phyloP scores from a whole-genome alignment of 2,329 filamentous ascomycete species.

The Talaromyces sp. region DNA sequence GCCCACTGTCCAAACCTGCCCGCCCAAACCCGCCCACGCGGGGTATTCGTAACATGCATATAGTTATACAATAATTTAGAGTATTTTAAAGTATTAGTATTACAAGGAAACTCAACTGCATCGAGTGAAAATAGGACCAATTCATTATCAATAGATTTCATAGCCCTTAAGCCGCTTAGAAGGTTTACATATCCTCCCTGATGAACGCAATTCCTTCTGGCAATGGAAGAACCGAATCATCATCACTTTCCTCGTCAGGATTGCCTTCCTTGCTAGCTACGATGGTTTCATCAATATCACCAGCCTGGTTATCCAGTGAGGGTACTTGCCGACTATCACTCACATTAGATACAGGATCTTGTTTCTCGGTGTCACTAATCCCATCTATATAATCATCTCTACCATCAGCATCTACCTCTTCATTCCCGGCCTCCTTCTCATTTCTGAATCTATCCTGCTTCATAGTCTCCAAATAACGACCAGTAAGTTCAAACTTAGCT shows the following conservation, averaged over 20 bases:
- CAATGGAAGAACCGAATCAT: not conserved
- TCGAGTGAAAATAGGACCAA: too few relatives aligned
- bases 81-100: too few relatives aligned
- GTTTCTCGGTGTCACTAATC: not conserved
- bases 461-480: not conserved
- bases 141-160: too few relatives aligned
- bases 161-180: not conserved
- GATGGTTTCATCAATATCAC: too few relatives aligned
- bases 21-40: too few relatives aligned
- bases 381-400: not conserved
- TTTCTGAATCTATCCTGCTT: not conserved
- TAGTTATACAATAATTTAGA: too few relatives aligned
- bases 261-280: not conserved
- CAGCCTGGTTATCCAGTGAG: not conserved
- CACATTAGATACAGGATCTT: not conserved
- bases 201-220: not conserved
- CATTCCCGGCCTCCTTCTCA: not conserved
- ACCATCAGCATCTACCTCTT: not conserved
- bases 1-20: too few relatives aligned
- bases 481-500: not conserved
- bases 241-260: not conserved
- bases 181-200: not conserved
- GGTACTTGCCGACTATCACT: not conserved
- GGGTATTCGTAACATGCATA: too few relatives aligned
- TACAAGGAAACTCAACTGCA: too few relatives aligned